Conservation (phyloP, 306 rosid species). For the Inga oerstediana region DNA sequence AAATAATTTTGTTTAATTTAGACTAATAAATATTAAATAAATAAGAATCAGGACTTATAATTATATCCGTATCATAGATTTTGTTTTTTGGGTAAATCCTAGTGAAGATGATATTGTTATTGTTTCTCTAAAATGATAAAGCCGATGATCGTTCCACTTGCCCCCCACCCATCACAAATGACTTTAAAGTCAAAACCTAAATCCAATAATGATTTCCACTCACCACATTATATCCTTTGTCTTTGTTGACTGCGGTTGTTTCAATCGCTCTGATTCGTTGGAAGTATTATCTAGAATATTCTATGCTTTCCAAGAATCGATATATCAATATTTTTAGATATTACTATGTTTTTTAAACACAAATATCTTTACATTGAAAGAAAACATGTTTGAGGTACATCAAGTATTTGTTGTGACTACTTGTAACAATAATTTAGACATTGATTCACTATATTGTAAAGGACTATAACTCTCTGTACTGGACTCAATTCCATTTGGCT, state of each 20-base stretch:
- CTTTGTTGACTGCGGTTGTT: neutral
- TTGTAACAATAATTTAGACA: no score
- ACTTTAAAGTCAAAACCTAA: neutral
- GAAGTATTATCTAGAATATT: neutral
- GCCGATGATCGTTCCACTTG: neutral
- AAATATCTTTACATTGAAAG: no score
- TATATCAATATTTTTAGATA: neutral
- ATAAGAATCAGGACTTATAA: neutral
- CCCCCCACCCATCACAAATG: neutral
- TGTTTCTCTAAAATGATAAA: neutral
- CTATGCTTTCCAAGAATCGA: neutral
- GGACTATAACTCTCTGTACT: no score
- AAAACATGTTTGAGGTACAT: no score
- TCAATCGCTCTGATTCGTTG: neutral
- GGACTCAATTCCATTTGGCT: no score
- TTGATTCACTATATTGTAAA: no score
- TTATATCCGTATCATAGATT: neutral
- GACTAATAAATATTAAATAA: neutral
- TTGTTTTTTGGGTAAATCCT: neutral
- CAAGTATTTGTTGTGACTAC: neutral
- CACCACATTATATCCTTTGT: neutral
- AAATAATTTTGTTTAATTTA: no score
- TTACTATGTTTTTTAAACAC: no score
- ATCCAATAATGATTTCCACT: neutral
- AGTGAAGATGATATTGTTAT: neutral